Percentiles rank a stretch among this genome's conserved stretches.
Conservation (phyloP, 2,329 filamentous ascomycete species). For the Monosporascus sp. region DNA sequence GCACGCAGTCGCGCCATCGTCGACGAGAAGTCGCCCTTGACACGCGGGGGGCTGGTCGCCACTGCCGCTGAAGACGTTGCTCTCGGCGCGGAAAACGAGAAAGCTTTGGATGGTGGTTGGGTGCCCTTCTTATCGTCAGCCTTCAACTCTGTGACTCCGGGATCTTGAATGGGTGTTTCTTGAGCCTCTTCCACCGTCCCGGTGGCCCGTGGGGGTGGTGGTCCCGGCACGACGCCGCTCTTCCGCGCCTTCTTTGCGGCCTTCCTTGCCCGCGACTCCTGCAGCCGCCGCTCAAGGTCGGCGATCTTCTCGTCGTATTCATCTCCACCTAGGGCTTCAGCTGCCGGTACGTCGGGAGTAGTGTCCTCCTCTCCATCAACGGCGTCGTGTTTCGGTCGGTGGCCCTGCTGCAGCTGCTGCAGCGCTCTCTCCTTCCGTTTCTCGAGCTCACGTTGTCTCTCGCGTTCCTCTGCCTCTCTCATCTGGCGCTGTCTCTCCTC, state of each 20-base stretch:
- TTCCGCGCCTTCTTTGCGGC: slow-evolving; percentile 33
- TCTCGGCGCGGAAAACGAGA: slow-evolving; percentile 10
- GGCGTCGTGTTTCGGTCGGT: slow-evolving; percentile 20
- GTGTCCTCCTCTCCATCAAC: slow-evolving; percentile 35
- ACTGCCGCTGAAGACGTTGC: background rate
- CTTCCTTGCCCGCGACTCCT: slow-evolving; percentile 28
- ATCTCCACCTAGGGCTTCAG: slow-evolving; percentile 17
- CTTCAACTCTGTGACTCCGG: slow-evolving; percentile 21
- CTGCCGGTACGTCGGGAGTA: slow-evolving; percentile 13
- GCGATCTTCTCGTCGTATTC: slow-evolving; percentile 37
- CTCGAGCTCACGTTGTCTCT: slow-evolving; percentile 34
- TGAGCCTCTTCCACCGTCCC: slow-evolving; percentile 1
- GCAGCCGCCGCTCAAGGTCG: slow-evolving; percentile 39
- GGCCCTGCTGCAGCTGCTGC: slow-evolving; percentile 1
- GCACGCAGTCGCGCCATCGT: slow-evolving; percentile 54
- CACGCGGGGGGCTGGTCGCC: slow-evolving; percentile 26
- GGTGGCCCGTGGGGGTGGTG: no score
- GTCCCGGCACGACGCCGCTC: background rate
- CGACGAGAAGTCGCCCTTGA: slow-evolving; percentile 24
- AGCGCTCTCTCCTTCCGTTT: slow-evolving; percentile 4
- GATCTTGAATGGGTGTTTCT: slow-evolving; percentile 16
- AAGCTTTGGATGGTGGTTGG: slow-evolving; percentile 5
- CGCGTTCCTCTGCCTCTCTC: slow-evolving; percentile 37
- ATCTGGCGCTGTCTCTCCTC: slow-evolving; percentile 39
- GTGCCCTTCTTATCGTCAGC: slow-evolving; percentile 32